Base-by-base conservation (phyloP, 2,329 filamentous ascomycete genomes). In the Pezicula radicicola region DNA sequence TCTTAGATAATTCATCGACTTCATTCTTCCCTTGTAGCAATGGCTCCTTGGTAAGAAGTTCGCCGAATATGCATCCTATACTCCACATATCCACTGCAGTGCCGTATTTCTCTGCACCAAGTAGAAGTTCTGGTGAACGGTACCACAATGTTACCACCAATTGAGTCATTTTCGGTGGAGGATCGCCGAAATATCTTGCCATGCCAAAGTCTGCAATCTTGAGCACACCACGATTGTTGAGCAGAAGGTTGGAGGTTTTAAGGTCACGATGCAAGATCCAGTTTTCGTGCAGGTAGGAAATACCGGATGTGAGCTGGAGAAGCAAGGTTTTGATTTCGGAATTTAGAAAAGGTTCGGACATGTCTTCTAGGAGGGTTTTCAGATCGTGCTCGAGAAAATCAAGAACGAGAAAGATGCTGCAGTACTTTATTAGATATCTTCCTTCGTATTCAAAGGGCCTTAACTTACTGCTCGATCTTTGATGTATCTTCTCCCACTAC, bases 181-280 rank as follows among this genome's bases (percentile, higher is more conserved):
- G 91, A 60, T 90, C 84, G 47, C 88, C 88, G 51, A 89, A 88
- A 72, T 94, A 94, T 27, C 94, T 83, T 3, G 94, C 93, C 91
- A 99, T 97, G 69, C 94, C 94, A 67, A 99, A 99, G 72, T 99
- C 94, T 54, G 94, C 94, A 58, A 99, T 87, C 71, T 97, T 97
- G 70, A 99, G 86, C 68, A 89, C 86, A 43, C 94, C 94, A 43
- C 91, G 89, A 75, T 97, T 97, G 75, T 91, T 95, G 72, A 99
- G 87, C 44, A 99, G 84, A 44, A 99, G 84, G 65, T 96, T 96
- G 46, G 89, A 93, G 3, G 91, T 95, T 71, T 96, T 96, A 63
- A 96, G 83, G 71, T 97, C 92, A 51, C 92, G 90, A 72, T 94
- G 91, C 54, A 99, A 80, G 63, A 99, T 95, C 87, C 87, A 95